phyloP scores from a whole-genome alignment of 73 alveolate species.

The Tetrahymena thermophila region DNA sequence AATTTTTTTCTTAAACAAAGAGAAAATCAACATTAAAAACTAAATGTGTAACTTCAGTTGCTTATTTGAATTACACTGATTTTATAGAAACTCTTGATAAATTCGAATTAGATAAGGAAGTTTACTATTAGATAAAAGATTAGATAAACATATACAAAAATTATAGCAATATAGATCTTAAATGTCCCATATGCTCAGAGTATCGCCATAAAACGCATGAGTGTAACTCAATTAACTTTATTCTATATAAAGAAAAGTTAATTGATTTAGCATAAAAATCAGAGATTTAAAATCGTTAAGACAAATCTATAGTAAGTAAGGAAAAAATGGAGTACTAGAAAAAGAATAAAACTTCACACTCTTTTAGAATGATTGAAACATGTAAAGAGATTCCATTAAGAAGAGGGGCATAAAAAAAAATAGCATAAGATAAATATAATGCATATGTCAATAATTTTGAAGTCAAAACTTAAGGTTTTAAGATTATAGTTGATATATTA shows the following conservation, averaged over 20 bases:
- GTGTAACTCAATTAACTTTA: not conserved
- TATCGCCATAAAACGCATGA: not conserved
- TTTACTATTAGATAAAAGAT: not conserved
- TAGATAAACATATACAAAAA: not conserved
- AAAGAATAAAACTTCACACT: not conserved
- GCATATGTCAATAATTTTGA: not conserved
- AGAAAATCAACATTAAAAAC: not conserved
- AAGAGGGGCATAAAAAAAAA: not conserved
- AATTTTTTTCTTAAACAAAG: not conserved
- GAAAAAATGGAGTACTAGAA: not conserved
- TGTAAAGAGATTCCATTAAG: not conserved
- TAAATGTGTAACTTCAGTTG: not conserved
- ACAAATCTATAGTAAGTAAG: not conserved
- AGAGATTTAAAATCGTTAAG: not conserved
- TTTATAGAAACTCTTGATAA: not conserved
- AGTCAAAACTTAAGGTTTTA: not conserved
- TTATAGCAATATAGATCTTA: not conserved
- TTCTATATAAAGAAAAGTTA: not conserved
- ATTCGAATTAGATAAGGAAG: not conserved
- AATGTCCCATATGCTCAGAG: not conserved
- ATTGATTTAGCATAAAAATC: not conserved
- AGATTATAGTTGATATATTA: not conserved
- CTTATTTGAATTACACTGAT: not conserved
- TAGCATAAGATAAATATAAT: not conserved
- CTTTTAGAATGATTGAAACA: not conserved